Base-by-base conservation (phyloP, 148 eudicot genomes). In the Polygonum aviculare region DNA sequence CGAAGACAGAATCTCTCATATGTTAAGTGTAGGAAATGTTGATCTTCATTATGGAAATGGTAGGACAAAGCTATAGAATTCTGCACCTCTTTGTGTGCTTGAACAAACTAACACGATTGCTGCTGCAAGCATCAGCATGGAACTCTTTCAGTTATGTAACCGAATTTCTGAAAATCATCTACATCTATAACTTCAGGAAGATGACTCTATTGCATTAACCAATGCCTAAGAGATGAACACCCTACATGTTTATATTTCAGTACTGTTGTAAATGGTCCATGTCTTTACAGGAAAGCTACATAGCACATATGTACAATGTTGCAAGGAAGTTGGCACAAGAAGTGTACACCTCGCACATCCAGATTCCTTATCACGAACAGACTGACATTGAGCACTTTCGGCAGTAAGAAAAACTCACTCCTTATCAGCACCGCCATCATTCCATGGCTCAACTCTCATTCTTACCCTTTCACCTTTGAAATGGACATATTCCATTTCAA, bases 401-500 rank as follows among this genome's bases (percentile, higher is more conserved):
- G 44, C 48, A 70, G 12, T 12, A 5, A 7, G 22, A n/a, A n/a
- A 48, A 33, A 33, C 35, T 73, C 55, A 73, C 19, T 48, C 7
- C 19, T 9, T 50, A 18, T 59, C 57, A 45, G 35, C 31, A 78
- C 33, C 26, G n/a, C 36, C 78, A 74, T 80, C 80, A 69, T 33
- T 76, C 69, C 72, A 82, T 26, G 49, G 69, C 71, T 78, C 52
- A 78, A 81, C 82, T 78, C 77, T 86, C 21, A 89, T 90, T 79
- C 81, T 84, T 11, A 87, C 89, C 48, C 92, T 79, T 87, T 90
- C 97, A 22, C 97, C 96, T 8, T 90, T 86, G 60, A 85, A 87
- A 76, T 91, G 96, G 77, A 89, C 73, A 81, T 89, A 93, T 76
- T 93, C 93, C 96, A 88, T 83, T 83, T 88, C 69, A 87, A 81